phyloP scores from a whole-genome alignment of 140 eudicot species.

The Ambrosia hybrid region DNA sequence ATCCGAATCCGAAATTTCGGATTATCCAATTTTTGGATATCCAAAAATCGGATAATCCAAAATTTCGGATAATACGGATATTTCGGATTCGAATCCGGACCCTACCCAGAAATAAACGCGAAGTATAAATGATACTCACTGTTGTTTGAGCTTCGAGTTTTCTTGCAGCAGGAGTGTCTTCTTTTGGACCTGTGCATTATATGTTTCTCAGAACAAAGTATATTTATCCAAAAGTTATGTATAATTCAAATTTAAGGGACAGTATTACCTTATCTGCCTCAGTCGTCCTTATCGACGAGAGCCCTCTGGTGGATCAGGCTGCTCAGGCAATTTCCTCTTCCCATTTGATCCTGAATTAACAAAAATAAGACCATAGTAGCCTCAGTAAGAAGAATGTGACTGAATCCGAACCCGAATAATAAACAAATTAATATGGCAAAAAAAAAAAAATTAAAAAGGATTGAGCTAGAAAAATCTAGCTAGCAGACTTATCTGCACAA shows the following conservation, averaged over 20 bases:
- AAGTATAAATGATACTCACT: constrained; percentile 47
- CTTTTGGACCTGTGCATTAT: constrained; percentile 32
- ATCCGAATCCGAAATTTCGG: too few species aligned
- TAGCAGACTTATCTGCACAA: too few species aligned
- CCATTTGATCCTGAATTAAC: constrained; percentile 14
- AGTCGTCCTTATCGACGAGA: constrained; percentile 7
- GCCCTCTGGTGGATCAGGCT: constrained; percentile 9
- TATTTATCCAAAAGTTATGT: neutral
- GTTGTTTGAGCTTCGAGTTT: constrained; percentile 47
- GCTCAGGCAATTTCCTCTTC: constrained; percentile 40
- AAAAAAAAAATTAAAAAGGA: neutral
- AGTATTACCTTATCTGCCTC: constrained; percentile 25
- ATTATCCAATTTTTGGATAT: too few species aligned
- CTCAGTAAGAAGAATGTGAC: constrained; percentile 6
- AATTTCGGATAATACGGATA: too few species aligned
- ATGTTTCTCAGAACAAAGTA: neutral
- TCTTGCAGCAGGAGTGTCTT: constrained; percentile 39
- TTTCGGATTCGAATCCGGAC: too few species aligned
- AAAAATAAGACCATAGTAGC: constrained; percentile 5
- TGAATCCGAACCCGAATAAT: neutral
- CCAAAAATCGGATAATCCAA: too few species aligned
- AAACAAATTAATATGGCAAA: neutral
- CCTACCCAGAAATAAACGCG: neutral
- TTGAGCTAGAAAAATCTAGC: too few species aligned
- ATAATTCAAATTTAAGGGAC: constrained; percentile 18